phyloP scores from a whole-genome alignment of 2,329 filamentous ascomycete species.

The Aspergillus sp. region DNA sequence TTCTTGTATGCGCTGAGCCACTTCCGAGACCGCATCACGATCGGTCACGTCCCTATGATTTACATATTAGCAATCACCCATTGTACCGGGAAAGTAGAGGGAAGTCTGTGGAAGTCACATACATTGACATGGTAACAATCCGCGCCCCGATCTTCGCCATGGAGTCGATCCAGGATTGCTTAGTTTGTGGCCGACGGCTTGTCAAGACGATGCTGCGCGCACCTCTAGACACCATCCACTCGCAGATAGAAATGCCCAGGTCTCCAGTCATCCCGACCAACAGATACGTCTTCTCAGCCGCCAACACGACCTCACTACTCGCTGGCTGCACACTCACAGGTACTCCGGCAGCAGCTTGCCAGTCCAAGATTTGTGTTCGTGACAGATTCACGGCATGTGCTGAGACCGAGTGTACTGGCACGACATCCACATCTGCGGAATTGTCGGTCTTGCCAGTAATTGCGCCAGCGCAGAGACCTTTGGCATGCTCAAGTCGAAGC shows the following conservation, averaged over 20 bases:
- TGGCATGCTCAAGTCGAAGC: too few relatives aligned
- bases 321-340: not conserved
- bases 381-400: too few relatives aligned
- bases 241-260: not conserved
- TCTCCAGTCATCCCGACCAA: conserved; percentile 1
- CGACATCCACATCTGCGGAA: too few relatives aligned
- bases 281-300: not conserved
- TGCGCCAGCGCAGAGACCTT: too few relatives aligned
- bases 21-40: not conserved
- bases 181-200: not conserved
- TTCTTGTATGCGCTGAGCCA: not conserved
- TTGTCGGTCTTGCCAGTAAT: too few relatives aligned
- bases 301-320: not conserved
- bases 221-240: conserved; percentile 1
- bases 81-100: not conserved
- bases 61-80: not conserved
- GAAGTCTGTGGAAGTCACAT: not conserved
- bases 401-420: too few relatives aligned
- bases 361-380: not conserved
- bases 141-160: not conserved
- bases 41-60: conserved; percentile 7
- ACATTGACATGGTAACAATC: not conserved
- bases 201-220: conserved; percentile 1
- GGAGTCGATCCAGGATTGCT: not conserved
- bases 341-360: not conserved